Base-by-base conservation (phyloP, 345 rosid species). In the Arabidopsis thaliana region DNA sequence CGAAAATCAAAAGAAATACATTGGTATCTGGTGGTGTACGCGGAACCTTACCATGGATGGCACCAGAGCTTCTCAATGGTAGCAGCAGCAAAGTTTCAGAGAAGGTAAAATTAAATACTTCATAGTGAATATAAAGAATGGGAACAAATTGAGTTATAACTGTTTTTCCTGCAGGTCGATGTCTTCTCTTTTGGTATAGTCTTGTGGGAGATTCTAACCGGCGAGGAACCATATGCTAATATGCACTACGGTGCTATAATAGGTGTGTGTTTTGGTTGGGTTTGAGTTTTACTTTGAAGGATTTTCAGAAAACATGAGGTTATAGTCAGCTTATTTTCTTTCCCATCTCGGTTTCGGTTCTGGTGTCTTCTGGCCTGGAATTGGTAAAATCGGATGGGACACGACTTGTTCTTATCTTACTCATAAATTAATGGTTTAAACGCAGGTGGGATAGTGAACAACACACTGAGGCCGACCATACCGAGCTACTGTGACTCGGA, bases 1-100 rank as follows among this genome's bases (percentile, higher is more conserved):
- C 97, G 20, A 91, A 88, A 83, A 91, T 91, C 46, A 91, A 88
- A 72, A 75, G 85, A 74, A 87, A 86, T 74, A 91, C 97, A 56
- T 84, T 91, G 83, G 94, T 91, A 32, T 88, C 94, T 61, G 94
- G 97, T 72, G 97, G 97, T 82, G 94, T 87, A 45, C 82, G 92
- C 8, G 94, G 97, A 76, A 90, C 96, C 49, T 81, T 91, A 59
- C 96, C 96, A 20, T 91, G 96, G 96, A 90, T 88, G 96, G 96
- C 96, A 36, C 96, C 93, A 0, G 96, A 91, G 78, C 85, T 91
- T 71, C 83, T 91, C 55, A 88, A 86, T 61, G 92, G 94, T 50
- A 80, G 92, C 78, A 87, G 92, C 64, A 87, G 75, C 73, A 87
- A 88, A 80, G 97, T 91, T 79, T 91, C 97, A 22, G 94, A 91